Evolutionary conservation across 2,329 filamentous ascomycete genomes (phyloP).

Genomic region (Fusarium caatingaense): DNA sequence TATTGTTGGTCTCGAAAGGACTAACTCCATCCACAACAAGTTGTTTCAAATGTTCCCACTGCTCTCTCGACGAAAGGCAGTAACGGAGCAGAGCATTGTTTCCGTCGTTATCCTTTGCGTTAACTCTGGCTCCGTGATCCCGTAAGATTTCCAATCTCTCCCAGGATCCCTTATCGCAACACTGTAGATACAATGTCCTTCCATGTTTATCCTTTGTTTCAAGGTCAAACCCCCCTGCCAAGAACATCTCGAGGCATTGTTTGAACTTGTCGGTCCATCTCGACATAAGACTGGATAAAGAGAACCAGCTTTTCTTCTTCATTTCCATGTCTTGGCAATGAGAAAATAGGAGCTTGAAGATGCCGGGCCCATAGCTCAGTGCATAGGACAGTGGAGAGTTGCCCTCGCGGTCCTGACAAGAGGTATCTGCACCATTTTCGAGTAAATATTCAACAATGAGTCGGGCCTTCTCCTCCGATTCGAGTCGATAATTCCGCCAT

Average conservation of each 20-base stretch:
- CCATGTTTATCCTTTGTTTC: constrained; percentile 11
- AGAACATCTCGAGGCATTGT: constrained; percentile 12
- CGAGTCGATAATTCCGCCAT: neutral
- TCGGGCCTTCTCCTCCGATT: neutral
- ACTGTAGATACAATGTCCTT: constrained; percentile 26
- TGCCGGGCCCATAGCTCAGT: neutral
- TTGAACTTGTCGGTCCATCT: neutral
- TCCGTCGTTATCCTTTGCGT: constrained; percentile 7
- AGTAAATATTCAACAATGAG: constrained; percentile 29
- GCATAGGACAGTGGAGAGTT: neutral
- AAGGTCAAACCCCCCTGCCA: constrained; percentile 28
- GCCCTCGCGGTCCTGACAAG: neutral
- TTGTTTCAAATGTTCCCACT: neutral
- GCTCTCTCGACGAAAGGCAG: accelerated
- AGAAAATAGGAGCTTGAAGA: constrained; percentile 23
- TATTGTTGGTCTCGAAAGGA: constrained; percentile 27
- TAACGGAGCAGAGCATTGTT: constrained; percentile 31
- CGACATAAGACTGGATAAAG: neutral
- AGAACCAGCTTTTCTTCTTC: constrained; percentile 26
- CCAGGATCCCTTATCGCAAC: neutral
- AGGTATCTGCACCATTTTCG: constrained; percentile 27
- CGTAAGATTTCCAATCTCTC: neutral
- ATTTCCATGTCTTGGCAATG: neutral
- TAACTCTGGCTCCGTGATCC: constrained; percentile 11
- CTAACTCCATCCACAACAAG: constrained; percentile 16